Percentiles rank a stretch among this genome's conserved stretches.
Evolutionary conservation across 2,329 filamentous ascomycete genomes (phyloP).

Genomic region (Zymoseptoria brevis): DNA sequence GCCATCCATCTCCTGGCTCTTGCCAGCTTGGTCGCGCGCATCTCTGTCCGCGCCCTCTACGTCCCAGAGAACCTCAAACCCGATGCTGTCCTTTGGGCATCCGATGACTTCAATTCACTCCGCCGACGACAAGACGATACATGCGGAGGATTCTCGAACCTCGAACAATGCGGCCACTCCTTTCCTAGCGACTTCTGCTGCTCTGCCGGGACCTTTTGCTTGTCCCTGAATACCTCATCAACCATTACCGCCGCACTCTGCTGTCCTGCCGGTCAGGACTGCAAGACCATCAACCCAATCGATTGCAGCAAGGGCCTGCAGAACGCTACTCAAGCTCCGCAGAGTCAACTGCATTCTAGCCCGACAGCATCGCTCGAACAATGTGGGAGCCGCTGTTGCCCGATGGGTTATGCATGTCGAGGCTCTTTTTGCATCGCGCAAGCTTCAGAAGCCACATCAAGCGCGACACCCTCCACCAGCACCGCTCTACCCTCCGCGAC

Average conservation of each 20-base stretch:
- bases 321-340: conserved; percentile 49
- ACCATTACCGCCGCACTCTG: conserved; percentile 63
- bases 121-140: conserved; percentile 25
- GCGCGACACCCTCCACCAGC: conserved; percentile 1
- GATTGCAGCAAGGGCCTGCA: conserved; percentile 56
- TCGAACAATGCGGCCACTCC: conserved; percentile 46
- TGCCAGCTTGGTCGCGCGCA: conserved; percentile 3
- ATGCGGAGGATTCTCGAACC: conserved; percentile 44
- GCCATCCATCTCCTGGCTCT: conserved; percentile 14
- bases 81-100: conserved; percentile 10
- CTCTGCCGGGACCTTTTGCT: conserved; percentile 45
- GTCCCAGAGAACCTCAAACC: conserved; percentile 15
- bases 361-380: conserved; percentile 48
- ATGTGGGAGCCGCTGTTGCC: conserved; percentile 60
- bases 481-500: conserved; percentile 4
- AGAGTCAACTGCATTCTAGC: conserved; percentile 58
- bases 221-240: conserved; percentile 51
- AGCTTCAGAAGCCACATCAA: conserved; percentile 7
- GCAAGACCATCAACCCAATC: conserved; percentile 55
- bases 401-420: conserved; percentile 62
- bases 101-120: conserved; percentile 14
- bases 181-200: conserved; percentile 64
- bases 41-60: conserved; percentile 18
- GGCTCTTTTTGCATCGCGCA: conserved; percentile 43
- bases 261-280: conserved; percentile 54